Evolutionary conservation across 129 eudicot genomes (phyloP).

Genomic region (Lonicera japonica): DNA sequence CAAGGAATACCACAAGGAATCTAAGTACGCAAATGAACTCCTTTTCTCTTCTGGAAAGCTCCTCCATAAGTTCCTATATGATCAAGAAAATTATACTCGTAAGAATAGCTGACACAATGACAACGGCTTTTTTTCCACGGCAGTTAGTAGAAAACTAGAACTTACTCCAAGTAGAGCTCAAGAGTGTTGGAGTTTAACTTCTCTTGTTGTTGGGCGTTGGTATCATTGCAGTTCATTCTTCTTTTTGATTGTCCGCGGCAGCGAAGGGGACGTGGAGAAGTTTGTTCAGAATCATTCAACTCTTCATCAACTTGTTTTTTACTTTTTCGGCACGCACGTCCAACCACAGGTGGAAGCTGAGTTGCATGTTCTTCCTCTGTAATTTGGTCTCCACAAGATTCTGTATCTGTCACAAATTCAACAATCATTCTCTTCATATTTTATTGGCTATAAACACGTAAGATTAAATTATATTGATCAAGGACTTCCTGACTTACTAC

Average conservation of each 20-base stretch:
- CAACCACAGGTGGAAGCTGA: not conserved
- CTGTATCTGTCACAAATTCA: conserved; percentile 14
- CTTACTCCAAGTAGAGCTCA: conserved; percentile 53
- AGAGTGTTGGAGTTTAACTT: conserved; percentile 38
- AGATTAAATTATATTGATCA: too few relatives aligned
- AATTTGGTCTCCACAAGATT: not conserved
- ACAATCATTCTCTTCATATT: too few relatives aligned
- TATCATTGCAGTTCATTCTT: conserved; percentile 3
- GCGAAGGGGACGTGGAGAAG: conserved; percentile 5
- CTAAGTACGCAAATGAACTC: conserved; percentile 38
- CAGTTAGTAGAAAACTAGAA: conserved; percentile 1
- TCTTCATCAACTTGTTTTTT: conserved; percentile 19
- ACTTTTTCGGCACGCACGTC: conserved; percentile 16
- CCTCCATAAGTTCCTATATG: conserved; percentile 52
- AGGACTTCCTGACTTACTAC: too few relatives aligned
- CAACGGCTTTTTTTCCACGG: not conserved
- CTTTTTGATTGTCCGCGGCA: conserved; percentile 27
- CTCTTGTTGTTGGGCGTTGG: conserved; percentile 11
- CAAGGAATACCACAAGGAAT: conserved; percentile 52
- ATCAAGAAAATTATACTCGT: not conserved
- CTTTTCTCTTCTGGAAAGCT: conserved; percentile 43
- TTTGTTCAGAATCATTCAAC: conserved; percentile 23
- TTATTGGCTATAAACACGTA: too few relatives aligned
- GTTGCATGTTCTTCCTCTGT: not conserved
- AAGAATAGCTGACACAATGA: conserved; percentile 2